Percentiles rank a stretch among this genome's conserved stretches.
Conservation (phyloP, 345 rosid species). For the Odontarrhena argentea region DNA sequence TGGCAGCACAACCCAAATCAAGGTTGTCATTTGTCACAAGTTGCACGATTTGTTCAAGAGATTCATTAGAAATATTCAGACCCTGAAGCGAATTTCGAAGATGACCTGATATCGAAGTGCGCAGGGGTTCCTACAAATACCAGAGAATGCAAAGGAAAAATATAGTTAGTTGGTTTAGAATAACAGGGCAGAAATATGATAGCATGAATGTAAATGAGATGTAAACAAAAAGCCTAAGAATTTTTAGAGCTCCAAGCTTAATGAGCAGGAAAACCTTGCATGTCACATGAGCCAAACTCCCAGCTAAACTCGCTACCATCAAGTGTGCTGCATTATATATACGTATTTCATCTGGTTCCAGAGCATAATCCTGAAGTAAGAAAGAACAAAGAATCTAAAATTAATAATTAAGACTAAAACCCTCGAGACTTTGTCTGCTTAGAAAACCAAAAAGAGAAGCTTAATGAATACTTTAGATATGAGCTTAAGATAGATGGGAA, state of each 20-base stretch:
- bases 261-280: constrained; percentile 74
- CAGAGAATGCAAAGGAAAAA: constrained; percentile 18
- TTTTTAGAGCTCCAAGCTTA: constrained; percentile 11
- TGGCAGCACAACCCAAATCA: constrained; percentile 98
- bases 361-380: constrained; percentile 72
- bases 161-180: neutral
- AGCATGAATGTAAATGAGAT: constrained; percentile 16
- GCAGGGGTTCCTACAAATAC: constrained; percentile 80
- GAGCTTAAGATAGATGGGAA: neutral
- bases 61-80: constrained; percentile 59
- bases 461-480: neutral
- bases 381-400: neutral
- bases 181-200: constrained; percentile 15
- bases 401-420: neutral
- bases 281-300: constrained; percentile 97
- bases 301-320: constrained; percentile 99
- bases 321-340: constrained; percentile 92
- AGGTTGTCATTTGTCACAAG: constrained; percentile 98
- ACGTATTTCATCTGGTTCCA: constrained; percentile 88
- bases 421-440: neutral
- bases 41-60: constrained; percentile 88
- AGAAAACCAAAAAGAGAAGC: constrained; percentile 10
- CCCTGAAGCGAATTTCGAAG: constrained; percentile 80
- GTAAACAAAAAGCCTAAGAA: constrained; percentile 11
- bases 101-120: constrained; percentile 83